Conservation (phyloP, 306 rosid genomes). For the Benincasa hispida region DNA sequence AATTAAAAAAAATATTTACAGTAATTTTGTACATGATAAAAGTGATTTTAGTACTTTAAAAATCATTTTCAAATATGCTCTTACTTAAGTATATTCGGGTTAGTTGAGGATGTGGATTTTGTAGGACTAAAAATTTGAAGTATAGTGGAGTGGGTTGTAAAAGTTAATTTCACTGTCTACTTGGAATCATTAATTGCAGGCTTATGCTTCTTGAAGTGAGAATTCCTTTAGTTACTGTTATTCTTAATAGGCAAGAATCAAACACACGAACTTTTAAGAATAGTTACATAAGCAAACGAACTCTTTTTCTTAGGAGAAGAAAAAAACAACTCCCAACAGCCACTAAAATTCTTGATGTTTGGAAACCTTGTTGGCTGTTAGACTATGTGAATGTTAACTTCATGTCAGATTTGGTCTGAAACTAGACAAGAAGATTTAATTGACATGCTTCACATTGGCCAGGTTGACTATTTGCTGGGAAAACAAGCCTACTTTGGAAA, state of each 20-base stretch:
- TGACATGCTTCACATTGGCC: background rate
- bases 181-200: background rate
- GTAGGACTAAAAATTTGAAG: too few relatives aligned
- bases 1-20: too few relatives aligned
- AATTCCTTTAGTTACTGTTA: background rate
- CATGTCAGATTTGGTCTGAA: background rate
- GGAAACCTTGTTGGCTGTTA: background rate
- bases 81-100: too few relatives aligned
- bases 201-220: background rate
- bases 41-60: too few relatives aligned
- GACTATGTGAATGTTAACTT: background rate
- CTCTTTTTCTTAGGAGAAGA: background rate
- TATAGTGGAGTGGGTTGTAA: too few relatives aligned
- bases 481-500: slow-evolving; percentile 79
- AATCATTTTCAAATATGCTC: too few relatives aligned
- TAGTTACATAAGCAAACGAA: background rate
- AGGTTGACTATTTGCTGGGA: slow-evolving; percentile 91
- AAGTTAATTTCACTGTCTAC: background rate
- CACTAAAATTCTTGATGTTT: background rate
- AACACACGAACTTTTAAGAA: background rate
- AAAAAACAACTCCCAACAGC: background rate
- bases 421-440: background rate
- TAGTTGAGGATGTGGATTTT: too few relatives aligned
- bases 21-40: too few relatives aligned
- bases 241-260: too few relatives aligned